phyloP scores from a whole-genome alignment of 768 basidiomycete species.

The Suillus weaverae region DNA sequence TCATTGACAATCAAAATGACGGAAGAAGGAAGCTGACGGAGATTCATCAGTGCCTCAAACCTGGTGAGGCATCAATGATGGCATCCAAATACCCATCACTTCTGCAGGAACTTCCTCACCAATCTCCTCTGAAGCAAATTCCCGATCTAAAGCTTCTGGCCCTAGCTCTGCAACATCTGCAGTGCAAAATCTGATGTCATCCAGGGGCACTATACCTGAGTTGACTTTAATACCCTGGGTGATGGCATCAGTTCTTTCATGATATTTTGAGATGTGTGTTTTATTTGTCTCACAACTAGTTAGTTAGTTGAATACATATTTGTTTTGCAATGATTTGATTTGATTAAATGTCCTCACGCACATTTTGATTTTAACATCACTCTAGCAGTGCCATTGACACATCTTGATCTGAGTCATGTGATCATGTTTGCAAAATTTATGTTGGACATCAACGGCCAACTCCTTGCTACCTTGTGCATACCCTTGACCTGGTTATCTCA shows the following conservation, averaged over 20 bases:
- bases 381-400: too few species aligned
- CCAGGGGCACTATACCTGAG: neutral
- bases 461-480: neutral
- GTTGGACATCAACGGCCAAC: neutral
- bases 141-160: neutral
- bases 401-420: neutral
- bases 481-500: neutral
- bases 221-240: neutral
- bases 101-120: conserved; percentile 2
- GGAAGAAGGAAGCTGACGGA: too few species aligned
- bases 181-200: neutral
- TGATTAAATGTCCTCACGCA: neutral
- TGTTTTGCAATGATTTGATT: neutral
- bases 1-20: too few species aligned
- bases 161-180: neutral
- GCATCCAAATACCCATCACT: conserved; percentile 10
- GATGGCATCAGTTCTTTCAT: neutral
- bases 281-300: too few species aligned
- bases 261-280: neutral
- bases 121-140: neutral
- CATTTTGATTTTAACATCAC: neutral
- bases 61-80: neutral
- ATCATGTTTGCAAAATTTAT: neutral
- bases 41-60: too few species aligned
- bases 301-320: too few species aligned